phyloP scores from a whole-genome alignment of 2,329 filamentous ascomycete species.

The Epichloe bromicola region DNA sequence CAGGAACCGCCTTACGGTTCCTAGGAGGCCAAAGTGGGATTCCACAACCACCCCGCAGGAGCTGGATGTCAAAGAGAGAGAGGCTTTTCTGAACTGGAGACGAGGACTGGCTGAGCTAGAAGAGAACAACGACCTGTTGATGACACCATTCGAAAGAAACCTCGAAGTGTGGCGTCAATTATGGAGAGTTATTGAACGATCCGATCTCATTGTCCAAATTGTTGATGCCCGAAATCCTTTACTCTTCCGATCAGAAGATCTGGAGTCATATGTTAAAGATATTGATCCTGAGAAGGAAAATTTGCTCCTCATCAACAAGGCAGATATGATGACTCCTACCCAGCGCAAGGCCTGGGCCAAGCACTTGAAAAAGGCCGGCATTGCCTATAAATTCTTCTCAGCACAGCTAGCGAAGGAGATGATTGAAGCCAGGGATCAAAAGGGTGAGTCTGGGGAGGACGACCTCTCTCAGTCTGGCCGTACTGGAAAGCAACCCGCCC shows the following conservation, averaged over 20 bases:
- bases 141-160: conserved; percentile 97
- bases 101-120: conserved; percentile 83
- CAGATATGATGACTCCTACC: conserved; percentile 89
- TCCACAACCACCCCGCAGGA: conserved; percentile 69
- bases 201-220: conserved; percentile 92
- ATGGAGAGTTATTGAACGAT: conserved; percentile 95
- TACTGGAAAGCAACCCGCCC: conserved; percentile 14
- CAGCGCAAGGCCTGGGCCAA: conserved; percentile 78
- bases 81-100: conserved; percentile 76
- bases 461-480: conserved; percentile 14
- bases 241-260: conserved; percentile 84
- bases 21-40: conserved; percentile 82
- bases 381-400: conserved; percentile 94
- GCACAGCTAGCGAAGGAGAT: conserved; percentile 81
- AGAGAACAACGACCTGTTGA: conserved; percentile 83
- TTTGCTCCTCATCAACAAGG: conserved; percentile 90
- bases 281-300: conserved; percentile 83
- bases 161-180: conserved; percentile 95
- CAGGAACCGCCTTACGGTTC: conserved; percentile 69
- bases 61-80: conserved; percentile 66
- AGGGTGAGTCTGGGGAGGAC: conserved; percentile 33
- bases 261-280: conserved; percentile 89
- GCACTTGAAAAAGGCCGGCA: conserved; percentile 67
- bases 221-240: conserved; percentile 93
- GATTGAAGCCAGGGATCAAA: conserved; percentile 57